phyloP scores from a whole-genome alignment of 805 yeast species.

The Candida xiaguanensis region DNA sequence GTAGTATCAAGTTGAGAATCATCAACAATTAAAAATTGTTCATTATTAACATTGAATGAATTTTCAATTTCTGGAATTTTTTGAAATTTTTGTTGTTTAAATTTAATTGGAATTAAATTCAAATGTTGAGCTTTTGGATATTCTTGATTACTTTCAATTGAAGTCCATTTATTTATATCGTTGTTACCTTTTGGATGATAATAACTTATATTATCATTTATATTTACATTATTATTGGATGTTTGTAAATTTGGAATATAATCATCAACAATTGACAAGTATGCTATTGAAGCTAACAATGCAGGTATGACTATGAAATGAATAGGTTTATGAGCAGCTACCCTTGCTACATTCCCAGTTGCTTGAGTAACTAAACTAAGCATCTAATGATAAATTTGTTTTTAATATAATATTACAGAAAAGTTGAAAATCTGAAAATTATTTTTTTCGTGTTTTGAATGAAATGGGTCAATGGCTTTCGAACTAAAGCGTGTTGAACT shows the following conservation, averaged over 20 bases:
- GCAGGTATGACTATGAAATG: constrained; percentile 75
- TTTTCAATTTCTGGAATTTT: constrained; percentile 40
- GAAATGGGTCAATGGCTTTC: no score
- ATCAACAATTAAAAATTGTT: constrained; percentile 39
- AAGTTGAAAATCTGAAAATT: not conserved
- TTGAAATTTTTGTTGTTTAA: constrained; percentile 39
- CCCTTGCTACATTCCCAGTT: constrained; percentile 43
- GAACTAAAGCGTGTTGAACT: no score
- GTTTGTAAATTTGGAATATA: constrained; percentile 45
- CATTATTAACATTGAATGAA: constrained; percentile 22
- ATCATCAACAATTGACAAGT: constrained; percentile 69
- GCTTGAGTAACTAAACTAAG: constrained; percentile 27
- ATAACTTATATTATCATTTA: constrained; percentile 8
- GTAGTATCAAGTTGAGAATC: constrained; percentile 22
- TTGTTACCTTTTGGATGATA: constrained; percentile 35
- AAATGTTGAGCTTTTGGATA: constrained; percentile 3
- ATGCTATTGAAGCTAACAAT: constrained; percentile 74
- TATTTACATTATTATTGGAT: constrained; percentile 9
- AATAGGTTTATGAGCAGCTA: constrained; percentile 79
- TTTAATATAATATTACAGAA: no score
- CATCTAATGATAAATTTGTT: constrained; percentile 16
- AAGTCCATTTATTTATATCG: constrained; percentile 44
- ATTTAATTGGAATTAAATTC: constrained; percentile 50
- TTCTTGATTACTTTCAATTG: constrained; percentile 35
- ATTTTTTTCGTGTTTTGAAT: not conserved